These are phyloP conservation scores for Galerina marginata DNA, from an alignment of 768 basidiomycete species.

Conservation along the genomic window DNA sequence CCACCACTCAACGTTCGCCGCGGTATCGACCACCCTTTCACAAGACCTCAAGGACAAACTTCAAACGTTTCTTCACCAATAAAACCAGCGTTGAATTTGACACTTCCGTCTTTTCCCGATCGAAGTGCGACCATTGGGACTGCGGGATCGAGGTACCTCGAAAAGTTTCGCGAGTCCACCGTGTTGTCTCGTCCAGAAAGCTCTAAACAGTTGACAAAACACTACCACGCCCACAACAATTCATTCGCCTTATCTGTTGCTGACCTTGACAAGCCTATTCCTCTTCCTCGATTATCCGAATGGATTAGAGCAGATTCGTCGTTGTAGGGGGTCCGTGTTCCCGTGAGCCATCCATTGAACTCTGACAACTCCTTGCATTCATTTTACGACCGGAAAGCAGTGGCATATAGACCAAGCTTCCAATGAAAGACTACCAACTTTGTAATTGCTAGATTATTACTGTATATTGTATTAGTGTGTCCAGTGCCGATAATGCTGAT, in stretches of 20 bases:
- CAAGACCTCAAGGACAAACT: conserved; percentile 19
- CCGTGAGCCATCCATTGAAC: neutral
- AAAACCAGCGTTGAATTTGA: conserved; percentile 5
- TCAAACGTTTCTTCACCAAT: conserved; percentile 26
- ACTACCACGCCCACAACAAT: conserved; percentile 19
- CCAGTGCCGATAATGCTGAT: neutral
- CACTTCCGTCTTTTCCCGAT: conserved; percentile 34
- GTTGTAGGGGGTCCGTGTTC: conserved; percentile 19
- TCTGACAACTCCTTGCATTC: conserved; percentile 1
- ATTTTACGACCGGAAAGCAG: conserved; percentile 13
- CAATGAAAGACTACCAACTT: neutral
- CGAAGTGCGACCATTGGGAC: conserved; percentile 17
- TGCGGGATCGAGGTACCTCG: conserved; percentile 46
- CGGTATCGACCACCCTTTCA: conserved; percentile 63
- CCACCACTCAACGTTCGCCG: conserved; percentile 50
- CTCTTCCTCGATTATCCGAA: conserved; percentile 52
- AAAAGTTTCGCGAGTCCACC: conserved; percentile 42
- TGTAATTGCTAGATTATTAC: neutral
- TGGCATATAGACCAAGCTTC: conserved; percentile 16
- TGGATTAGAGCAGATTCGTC: conserved; percentile 56
- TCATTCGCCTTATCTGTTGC: conserved; percentile 47
- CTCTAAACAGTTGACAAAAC: conserved; percentile 26
- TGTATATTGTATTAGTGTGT: neutral
- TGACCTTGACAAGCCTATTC: conserved; percentile 62
- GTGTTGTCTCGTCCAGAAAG: conserved; percentile 36